These are phyloP conservation scores for Suillus subluteus DNA, from an alignment of 768 basidiomycete genomes.

Conservation along the genomic window DNA sequence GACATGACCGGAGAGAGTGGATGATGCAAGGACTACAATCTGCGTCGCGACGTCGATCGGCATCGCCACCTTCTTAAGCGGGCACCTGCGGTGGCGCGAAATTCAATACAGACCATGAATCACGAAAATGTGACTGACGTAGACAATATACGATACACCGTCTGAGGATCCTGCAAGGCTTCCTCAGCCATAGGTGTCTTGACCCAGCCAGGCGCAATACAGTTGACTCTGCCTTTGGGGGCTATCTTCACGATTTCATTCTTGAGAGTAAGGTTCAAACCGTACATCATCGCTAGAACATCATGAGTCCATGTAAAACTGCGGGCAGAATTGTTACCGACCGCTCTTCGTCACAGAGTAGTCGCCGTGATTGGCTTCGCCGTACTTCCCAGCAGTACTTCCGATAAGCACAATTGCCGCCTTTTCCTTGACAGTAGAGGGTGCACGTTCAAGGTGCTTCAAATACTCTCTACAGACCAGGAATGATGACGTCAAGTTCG, in stretches of 20 bases:
- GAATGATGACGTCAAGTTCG: slow-evolving; percentile 71
- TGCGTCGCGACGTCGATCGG: slow-evolving; percentile 69
- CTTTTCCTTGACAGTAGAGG: slow-evolving; percentile 49
- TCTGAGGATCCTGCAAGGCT: slow-evolving; percentile 54
- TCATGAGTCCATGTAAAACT: slow-evolving; percentile 21
- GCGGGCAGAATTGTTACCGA: slow-evolving; percentile 24
- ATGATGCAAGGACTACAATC: slow-evolving; percentile 50
- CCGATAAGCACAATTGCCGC: slow-evolving; percentile 70
- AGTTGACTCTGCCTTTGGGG: slow-evolving; percentile 70
- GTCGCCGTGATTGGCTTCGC: slow-evolving; percentile 69
- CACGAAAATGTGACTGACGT: slow-evolving; percentile 49
- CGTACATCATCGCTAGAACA: slow-evolving; percentile 68
- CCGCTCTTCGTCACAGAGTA: slow-evolving; percentile 73
- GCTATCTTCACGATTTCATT: slow-evolving; percentile 83
- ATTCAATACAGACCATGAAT: not conserved
- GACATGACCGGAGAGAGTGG: too few relatives aligned
- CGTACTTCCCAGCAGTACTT: slow-evolving; percentile 73
- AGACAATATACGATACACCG: slow-evolving; percentile 62
- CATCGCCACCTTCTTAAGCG: slow-evolving; percentile 68
- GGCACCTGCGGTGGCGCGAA: slow-evolving; percentile 47
- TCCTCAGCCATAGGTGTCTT: slow-evolving; percentile 65
- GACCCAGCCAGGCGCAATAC: slow-evolving; percentile 71
- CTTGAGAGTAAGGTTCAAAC: slow-evolving; percentile 67
- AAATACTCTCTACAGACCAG: slow-evolving; percentile 68
- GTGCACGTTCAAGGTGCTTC: slow-evolving; percentile 42